Evolutionary conservation across 805 yeast genomes (phyloP), one percentile per base, ranked within the genome.

Genomic region (Yarrowia sp.): DNA sequence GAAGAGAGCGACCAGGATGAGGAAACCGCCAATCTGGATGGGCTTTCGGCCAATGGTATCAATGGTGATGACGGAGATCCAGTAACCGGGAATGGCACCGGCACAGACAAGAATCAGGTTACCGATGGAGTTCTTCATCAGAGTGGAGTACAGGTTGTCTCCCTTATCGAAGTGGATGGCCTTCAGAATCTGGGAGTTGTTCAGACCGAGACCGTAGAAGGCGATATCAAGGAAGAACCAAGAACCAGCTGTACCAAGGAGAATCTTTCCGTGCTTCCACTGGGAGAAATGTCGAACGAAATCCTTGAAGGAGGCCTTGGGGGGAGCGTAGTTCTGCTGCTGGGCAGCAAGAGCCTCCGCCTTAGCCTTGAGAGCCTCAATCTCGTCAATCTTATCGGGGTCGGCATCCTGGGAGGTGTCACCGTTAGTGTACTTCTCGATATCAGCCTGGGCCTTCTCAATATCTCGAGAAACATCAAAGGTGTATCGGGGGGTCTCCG

Each of bases 101-200:
- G 97, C 97, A 83, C 96, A 90, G 66, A 90, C 84, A 73, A 90
- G 81, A 77, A 90, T 90, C 80, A 90, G 81, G 77, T 90, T 90
- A 85, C 97, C 97, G 69, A 83, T 84, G 63, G 85, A 84, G 75
- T 72, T 67, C 70, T 74, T 74, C 69, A 74, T 68, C 66, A 74
- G 35, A 66, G 74, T 74, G 66, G 69, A 73, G 80, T 90, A 90
- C 63, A 90, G 84, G 73, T 89, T 88, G 22, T 77, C 73, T 31
- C 84, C 80, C 41, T 87, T 81, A 58, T 96, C 91, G 74, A 62
- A 75, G 63, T 76, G 86, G 80, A 69, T 59, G 12, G 63, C 27
- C 29, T 78, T 76, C 67, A 79, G 73, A 73, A 83, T 81, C 74
- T 83, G 81, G 71, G 76, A 73, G 66, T 78, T 73, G 33, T 80